Evolutionary conservation across 1,284 basidiomycete genomes (phyloP).

Genomic region (Chalciporus sp.): DNA sequence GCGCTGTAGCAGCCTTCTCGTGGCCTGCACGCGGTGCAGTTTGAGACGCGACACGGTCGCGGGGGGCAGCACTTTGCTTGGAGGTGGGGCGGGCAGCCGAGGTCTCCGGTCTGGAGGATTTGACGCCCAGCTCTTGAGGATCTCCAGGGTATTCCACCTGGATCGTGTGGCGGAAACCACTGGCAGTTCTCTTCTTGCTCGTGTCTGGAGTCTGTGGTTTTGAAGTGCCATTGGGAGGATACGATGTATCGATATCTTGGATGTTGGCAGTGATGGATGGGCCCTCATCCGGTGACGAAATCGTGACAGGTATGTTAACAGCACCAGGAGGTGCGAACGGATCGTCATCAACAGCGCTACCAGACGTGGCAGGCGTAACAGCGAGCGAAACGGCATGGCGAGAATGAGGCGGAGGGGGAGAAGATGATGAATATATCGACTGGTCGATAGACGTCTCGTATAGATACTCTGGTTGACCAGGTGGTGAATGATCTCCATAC

Average conservation of each 20-base stretch:
- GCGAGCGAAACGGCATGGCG: constrained; percentile 48
- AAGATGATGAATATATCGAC: constrained; percentile 43
- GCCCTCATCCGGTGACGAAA: constrained; percentile 34
- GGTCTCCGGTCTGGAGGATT: constrained; percentile 17
- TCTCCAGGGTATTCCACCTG: constrained; percentile 84
- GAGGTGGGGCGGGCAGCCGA: constrained; percentile 13
- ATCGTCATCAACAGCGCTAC: constrained; percentile 48
- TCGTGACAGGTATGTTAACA: constrained; percentile 37
- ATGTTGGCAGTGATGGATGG: constrained; percentile 30
- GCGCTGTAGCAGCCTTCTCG: constrained; percentile 21
- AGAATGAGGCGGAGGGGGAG: constrained; percentile 33
- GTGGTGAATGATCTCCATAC: constrained; percentile 40
- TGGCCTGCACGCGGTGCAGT: constrained; percentile 5
- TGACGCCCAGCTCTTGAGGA: constrained; percentile 29
- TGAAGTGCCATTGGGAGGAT: constrained; percentile 21
- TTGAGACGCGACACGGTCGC: constrained; percentile 18
- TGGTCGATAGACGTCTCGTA: constrained; percentile 55
- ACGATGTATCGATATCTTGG: constrained; percentile 23
- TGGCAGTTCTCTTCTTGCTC: constrained; percentile 40
- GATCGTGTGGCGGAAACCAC: constrained; percentile 77
- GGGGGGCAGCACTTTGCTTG: constrained; percentile 17
- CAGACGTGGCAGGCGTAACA: constrained; percentile 43
- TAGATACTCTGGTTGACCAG: constrained; percentile 49
- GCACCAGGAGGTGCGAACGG: constrained; percentile 47
- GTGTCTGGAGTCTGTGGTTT: constrained; percentile 29